Conservation (phyloP, 495 filamentous ascomycete species). For the Aspergillus homomorphus region DNA sequence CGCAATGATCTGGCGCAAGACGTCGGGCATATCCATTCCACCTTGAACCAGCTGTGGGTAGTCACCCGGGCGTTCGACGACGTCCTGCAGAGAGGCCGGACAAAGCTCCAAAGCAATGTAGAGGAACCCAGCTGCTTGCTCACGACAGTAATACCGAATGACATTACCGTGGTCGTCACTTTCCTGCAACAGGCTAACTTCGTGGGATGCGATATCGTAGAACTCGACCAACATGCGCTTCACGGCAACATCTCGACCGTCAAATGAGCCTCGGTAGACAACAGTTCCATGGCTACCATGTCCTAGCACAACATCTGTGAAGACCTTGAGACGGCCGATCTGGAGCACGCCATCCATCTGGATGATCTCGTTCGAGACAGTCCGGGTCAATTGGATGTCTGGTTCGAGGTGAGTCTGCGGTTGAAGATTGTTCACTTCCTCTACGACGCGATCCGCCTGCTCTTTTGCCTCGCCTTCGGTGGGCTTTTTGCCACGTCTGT, state of each 20-base stretch:
- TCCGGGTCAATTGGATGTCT: conserved; percentile 47
- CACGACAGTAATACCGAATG: conserved; percentile 91
- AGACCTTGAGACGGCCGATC: conserved; percentile 70
- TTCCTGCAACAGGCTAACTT: conserved; percentile 83
- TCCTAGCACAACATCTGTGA: conserved; percentile 69
- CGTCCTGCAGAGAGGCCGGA: conserved; percentile 85
- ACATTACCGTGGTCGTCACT: conserved; percentile 96
- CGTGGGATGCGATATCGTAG: conserved; percentile 91
- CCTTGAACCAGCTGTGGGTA: conserved; percentile 55
- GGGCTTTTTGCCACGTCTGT: conserved; percentile 59
- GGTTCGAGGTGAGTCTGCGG: conserved; percentile 52
- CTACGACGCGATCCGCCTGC: conserved; percentile 41
- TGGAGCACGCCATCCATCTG: conserved; percentile 55
- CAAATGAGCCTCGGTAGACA: conserved; percentile 80
- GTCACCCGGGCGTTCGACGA: conserved; percentile 67
- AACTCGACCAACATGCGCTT: conserved; percentile 96
- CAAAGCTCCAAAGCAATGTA: conserved; percentile 98
- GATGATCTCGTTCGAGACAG: conserved; percentile 37
- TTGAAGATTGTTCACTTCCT: conserved; percentile 38
- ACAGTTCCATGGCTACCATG: conserved; percentile 83
- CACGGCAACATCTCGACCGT: conserved; percentile 89
- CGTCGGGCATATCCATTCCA: conserved; percentile 54
- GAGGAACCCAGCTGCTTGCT: conserved; percentile 82
- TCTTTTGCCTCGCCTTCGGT: conserved; percentile 41
- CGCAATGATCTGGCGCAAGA: conserved; percentile 80